phyloP scores from a whole-genome alignment of 1,139 yeast genomes.

The Sugiyamaella paludigena region DNA sequence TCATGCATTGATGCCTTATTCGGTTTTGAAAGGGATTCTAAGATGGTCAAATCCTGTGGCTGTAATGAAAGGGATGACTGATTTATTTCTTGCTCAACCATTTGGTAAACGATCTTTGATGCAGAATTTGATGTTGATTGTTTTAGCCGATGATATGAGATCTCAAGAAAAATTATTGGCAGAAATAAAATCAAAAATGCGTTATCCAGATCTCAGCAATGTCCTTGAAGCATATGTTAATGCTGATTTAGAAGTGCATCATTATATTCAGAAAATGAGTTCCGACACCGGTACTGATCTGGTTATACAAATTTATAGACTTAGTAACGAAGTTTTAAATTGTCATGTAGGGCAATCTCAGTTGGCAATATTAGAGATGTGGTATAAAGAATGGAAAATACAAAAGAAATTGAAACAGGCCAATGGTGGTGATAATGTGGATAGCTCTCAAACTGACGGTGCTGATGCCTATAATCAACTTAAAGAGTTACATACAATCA shows the following conservation, averaged over 20 bases:
- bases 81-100: constrained; percentile 75
- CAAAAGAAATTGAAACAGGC: neutral
- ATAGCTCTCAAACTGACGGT: constrained; percentile 18
- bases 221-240: constrained; percentile 34
- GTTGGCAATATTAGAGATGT: constrained; percentile 33
- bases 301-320: constrained; percentile 12
- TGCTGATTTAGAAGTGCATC: constrained; percentile 15
- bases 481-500: constrained; percentile 62
- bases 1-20: constrained; percentile 75
- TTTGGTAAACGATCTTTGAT: constrained; percentile 68
- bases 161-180: constrained; percentile 57
- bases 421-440: constrained; percentile 29
- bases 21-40: constrained; percentile 68
- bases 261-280: constrained; percentile 10
- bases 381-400: constrained; percentile 36
- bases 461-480: constrained; percentile 44
- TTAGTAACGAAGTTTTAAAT: neutral
- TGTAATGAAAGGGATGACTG: constrained; percentile 72
- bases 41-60: constrained; percentile 83
- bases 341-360: constrained; percentile 1
- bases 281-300: constrained; percentile 13
- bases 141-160: constrained; percentile 74
- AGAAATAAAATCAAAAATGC: constrained; percentile 45
- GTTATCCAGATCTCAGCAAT: constrained; percentile 31
- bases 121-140: constrained; percentile 67